A percentile compares a stretch with the other conserved stretches of the same genome.
Conservation (phyloP, 148 eudicot genomes). For the Vaccinium corymbosum region DNA sequence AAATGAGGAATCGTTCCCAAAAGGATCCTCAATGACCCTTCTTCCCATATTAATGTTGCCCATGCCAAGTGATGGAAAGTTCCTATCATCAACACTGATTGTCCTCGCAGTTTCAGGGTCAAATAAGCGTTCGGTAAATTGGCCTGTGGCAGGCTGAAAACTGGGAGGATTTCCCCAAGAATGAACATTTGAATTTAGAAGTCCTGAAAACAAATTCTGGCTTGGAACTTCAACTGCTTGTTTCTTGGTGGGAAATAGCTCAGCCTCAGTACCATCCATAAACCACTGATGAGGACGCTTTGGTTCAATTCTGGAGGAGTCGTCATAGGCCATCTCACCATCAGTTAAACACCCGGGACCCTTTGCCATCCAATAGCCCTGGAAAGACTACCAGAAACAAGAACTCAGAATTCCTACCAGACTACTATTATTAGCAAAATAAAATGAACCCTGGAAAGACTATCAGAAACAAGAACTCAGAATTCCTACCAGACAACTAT, state of each 20-base stretch:
- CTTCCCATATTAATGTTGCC: conserved; percentile 33
- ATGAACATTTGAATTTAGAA: conserved; percentile 36
- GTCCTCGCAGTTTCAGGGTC: conserved; percentile 34
- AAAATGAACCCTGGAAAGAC: conserved; percentile 38
- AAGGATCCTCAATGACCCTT: conserved; percentile 39
- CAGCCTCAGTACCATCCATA: conserved; percentile 53
- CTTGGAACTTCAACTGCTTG: conserved; percentile 55
- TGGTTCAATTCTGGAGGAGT: conserved; percentile 48
- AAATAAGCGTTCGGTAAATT: conserved; percentile 36
- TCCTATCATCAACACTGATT: conserved; percentile 44
- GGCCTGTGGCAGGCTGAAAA: conserved; percentile 43
- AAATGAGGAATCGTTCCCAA: conserved; percentile 36
- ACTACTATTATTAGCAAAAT: too few species aligned
- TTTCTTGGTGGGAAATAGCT: conserved; percentile 56
- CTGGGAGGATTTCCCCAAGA: conserved; percentile 46
- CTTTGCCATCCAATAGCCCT: conserved; percentile 53
- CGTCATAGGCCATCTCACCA: conserved; percentile 51
- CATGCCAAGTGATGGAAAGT: conserved; percentile 30
- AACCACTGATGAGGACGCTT: conserved; percentile 76
- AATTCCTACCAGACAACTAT: neutral
- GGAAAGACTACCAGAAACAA: conserved; percentile 29
- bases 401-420: neutral
- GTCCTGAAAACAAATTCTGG: conserved; percentile 42
- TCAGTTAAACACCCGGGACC: conserved; percentile 48
- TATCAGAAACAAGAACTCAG: neutral